These are phyloP conservation scores for Nothophaeocryptopus gaeumannii DNA, from an alignment of 2,329 filamentous ascomycete species.

Conservation along the genomic window DNA sequence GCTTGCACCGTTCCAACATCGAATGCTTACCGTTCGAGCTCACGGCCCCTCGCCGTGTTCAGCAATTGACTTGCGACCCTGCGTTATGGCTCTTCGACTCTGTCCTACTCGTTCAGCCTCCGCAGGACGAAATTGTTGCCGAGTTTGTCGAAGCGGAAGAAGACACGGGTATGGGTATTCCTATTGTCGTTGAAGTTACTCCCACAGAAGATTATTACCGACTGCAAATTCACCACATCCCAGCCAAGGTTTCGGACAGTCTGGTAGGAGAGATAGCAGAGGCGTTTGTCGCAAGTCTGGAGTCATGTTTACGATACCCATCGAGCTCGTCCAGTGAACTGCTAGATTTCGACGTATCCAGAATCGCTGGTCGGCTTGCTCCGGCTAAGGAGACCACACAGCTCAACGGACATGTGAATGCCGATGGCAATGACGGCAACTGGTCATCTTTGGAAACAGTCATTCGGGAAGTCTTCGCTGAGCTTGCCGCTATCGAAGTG, in stretches of 20 bases:
- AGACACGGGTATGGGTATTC: conserved; percentile 64
- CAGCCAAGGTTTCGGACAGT: conserved; percentile 59
- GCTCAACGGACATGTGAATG: not conserved
- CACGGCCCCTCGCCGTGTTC: conserved; percentile 69
- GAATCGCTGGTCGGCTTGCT: conserved; percentile 19
- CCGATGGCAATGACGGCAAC: conserved; percentile 4
- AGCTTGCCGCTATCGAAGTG: conserved; percentile 54
- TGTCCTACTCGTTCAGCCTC: conserved; percentile 73
- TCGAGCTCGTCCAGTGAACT: conserved; percentile 26
- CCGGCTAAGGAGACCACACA: conserved; percentile 1
- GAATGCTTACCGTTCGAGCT: conserved; percentile 68
- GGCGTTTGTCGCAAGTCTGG: conserved; percentile 30
- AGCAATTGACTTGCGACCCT: conserved; percentile 46
- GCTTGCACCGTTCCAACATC: conserved; percentile 61
- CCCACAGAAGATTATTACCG: conserved; percentile 54
- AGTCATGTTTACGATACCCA: conserved; percentile 29
- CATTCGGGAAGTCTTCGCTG: conserved; percentile 57
- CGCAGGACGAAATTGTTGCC: conserved; percentile 47
- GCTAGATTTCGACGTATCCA: conserved; percentile 14
- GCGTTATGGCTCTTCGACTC: conserved; percentile 70
- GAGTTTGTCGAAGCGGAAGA: conserved; percentile 56
- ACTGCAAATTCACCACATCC: conserved; percentile 48
- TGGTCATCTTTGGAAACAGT: conserved; percentile 54
- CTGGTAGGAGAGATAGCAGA: conserved; percentile 25
- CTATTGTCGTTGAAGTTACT: conserved; percentile 72